These are phyloP conservation scores for Debaryomycetaceae sp. DNA, from an alignment of 1,139 yeast genomes.

Conservation along the genomic window DNA sequence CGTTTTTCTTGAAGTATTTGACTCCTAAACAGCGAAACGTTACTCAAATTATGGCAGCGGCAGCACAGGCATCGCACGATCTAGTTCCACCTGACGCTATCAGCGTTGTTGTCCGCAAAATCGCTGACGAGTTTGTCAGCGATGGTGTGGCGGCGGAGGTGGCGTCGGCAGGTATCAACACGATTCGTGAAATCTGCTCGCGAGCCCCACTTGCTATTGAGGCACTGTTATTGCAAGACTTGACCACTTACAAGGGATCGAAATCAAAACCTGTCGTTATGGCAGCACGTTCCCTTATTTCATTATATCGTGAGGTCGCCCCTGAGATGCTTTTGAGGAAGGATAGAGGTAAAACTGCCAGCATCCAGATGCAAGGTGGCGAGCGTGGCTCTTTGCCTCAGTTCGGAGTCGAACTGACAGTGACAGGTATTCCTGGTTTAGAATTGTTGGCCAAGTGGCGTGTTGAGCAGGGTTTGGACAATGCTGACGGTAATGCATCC, in stretches of 20 bases:
- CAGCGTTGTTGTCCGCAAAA: constrained; percentile 68
- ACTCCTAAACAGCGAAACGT: constrained; percentile 93
- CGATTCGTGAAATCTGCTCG: constrained; percentile 83
- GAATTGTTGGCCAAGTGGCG: constrained; percentile 87
- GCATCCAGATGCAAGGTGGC: constrained; percentile 64
- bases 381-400: constrained; percentile 33
- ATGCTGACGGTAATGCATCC: constrained; percentile 28
- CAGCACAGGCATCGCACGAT: constrained; percentile 95
- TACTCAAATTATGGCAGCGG: constrained; percentile 92
- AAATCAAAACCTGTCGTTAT: constrained; percentile 87
- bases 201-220: constrained; percentile 95
- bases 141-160: constrained; percentile 98
- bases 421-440: constrained; percentile 75
- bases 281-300: constrained; percentile 87
- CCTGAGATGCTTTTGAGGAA: constrained; percentile 88
- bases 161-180: constrained; percentile 94
- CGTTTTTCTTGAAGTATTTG: constrained; percentile 76
- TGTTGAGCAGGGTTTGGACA: constrained; percentile 47
- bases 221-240: constrained; percentile 73
- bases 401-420: constrained; percentile 64
- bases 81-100: constrained; percentile 92
- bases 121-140: constrained; percentile 95
- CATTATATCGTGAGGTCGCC: constrained; percentile 84
- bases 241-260: constrained; percentile 83
- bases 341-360: constrained; percentile 87